Conservation (phyloP, 2,329 filamentous ascomycete species). For the Pseudofabraea citricarpa region DNA sequence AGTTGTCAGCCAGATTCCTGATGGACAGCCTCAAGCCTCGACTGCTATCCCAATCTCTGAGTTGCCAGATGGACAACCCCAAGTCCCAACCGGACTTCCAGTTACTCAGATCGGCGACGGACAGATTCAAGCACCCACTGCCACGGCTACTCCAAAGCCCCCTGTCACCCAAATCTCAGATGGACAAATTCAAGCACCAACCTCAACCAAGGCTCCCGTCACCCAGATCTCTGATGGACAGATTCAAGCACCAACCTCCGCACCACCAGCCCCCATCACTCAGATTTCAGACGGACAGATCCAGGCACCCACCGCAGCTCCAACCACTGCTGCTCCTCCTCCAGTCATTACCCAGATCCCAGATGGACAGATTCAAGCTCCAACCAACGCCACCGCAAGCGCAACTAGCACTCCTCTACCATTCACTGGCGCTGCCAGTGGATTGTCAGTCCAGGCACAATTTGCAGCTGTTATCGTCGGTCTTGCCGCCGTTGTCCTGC, state of each 20-base stretch:
- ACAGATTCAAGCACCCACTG: constrained; percentile 9
- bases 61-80: constrained; percentile 25
- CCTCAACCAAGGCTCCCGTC: constrained; percentile 13
- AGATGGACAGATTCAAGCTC: constrained; percentile 41
- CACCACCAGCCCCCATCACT: constrained; percentile 15
- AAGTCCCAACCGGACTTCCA: constrained; percentile 12
- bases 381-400: constrained; percentile 28
- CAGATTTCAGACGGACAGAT: constrained; percentile 32
- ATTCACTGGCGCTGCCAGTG: not conserved
- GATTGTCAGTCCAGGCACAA: not conserved
- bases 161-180: constrained; percentile 27
- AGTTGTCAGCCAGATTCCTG: constrained; percentile 6
- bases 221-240: constrained; percentile 32
- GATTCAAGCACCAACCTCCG: constrained; percentile 18
- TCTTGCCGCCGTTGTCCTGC: not conserved
- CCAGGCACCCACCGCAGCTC: constrained; percentile 17
- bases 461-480: not conserved
- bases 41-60: constrained; percentile 12
- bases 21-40: constrained; percentile 13
- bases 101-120: constrained; percentile 14
- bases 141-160: constrained; percentile 17
- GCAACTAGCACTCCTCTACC: not conserved
- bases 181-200: constrained; percentile 27
- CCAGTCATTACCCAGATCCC: constrained; percentile 23
- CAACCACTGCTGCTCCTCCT: constrained; percentile 4